Percentiles rank a stretch among this genome's conserved stretches.
Conservation (phyloP, 176 grass and related monocot species). For the Ampelocalamus luodianensis region DNA sequence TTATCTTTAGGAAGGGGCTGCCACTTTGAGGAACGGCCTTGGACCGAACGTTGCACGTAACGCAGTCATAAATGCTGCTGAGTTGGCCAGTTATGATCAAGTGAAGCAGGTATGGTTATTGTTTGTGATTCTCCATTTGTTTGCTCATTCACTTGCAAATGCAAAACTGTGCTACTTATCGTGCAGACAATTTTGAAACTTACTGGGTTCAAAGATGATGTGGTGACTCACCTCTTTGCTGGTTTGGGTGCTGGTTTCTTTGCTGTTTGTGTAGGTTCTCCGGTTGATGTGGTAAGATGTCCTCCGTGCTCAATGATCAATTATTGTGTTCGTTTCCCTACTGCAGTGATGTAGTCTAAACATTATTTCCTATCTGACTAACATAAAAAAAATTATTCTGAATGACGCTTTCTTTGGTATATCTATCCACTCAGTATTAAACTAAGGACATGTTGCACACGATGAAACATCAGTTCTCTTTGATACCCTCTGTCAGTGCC, state of each 20-base stretch:
- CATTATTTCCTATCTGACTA: constrained; percentile 18
- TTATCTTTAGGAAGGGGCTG: constrained; percentile 73
- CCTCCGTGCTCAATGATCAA: not conserved
- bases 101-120: constrained; percentile 69
- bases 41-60: constrained; percentile 88
- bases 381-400: not conserved
- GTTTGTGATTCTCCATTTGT: not conserved
- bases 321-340: constrained; percentile 18
- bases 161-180: constrained; percentile 4
- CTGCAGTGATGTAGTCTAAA: constrained; percentile 4
- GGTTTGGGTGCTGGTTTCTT: constrained; percentile 92
- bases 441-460: not conserved
- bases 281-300: constrained; percentile 85
- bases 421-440: not conserved
- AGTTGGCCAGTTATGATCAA: constrained; percentile 97
- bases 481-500: not conserved
- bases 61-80: constrained; percentile 91
- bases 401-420: not conserved
- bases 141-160: constrained; percentile 6
- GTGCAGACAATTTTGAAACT: constrained; percentile 86
- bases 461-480: not conserved
- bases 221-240: constrained; percentile 83
- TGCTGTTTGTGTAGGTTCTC: constrained; percentile 95
- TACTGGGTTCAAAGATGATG: constrained; percentile 91
- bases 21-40: constrained; percentile 72